These are phyloP conservation scores for Hypoxylon sp. DNA, from an alignment of 2,329 filamentous ascomycete species.

Conservation along the genomic window DNA sequence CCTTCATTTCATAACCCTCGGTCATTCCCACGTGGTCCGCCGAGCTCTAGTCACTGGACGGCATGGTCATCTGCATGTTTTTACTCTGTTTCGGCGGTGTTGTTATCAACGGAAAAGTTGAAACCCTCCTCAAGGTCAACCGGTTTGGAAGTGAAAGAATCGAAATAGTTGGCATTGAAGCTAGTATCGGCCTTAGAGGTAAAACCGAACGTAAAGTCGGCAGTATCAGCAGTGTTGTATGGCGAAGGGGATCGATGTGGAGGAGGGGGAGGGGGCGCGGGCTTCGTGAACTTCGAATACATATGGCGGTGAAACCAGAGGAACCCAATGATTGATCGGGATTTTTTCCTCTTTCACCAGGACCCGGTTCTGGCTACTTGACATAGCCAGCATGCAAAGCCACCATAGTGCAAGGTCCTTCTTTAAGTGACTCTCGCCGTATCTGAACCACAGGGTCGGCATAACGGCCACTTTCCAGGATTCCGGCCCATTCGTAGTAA, in stretches of 20 bases:
- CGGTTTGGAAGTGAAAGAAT: not conserved
- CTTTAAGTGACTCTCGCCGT: slow-evolving; percentile 10
- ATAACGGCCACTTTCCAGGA: slow-evolving; percentile 7
- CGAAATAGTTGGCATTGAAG: not conserved
- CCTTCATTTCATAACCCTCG: too few species aligned
- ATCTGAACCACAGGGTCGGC: slow-evolving; percentile 10
- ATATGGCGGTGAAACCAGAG: slow-evolving; percentile 8
- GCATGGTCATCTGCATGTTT: not conserved
- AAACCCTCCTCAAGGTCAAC: not conserved
- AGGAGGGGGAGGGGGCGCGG: not conserved
- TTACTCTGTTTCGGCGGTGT: not conserved
- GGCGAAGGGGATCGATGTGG: not conserved
- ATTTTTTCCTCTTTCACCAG: slow-evolving; percentile 3
- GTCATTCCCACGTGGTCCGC: not conserved
- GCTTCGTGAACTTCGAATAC: slow-evolving; percentile 12
- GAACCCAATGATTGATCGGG: slow-evolving; percentile 4
- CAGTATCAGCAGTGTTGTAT: not conserved
- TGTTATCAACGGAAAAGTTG: not conserved
- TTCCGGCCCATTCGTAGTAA: not conserved
- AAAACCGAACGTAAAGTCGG: not conserved
- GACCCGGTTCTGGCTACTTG: slow-evolving; percentile 1
- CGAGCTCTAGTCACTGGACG: not conserved
- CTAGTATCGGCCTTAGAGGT: not conserved
- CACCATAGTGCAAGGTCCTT: slow-evolving; percentile 22
- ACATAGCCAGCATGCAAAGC: slow-evolving; percentile 19